Evolutionary conservation across 208 protist genomes (phyloP).

Genomic region (Phytomonas sp.): DNA sequence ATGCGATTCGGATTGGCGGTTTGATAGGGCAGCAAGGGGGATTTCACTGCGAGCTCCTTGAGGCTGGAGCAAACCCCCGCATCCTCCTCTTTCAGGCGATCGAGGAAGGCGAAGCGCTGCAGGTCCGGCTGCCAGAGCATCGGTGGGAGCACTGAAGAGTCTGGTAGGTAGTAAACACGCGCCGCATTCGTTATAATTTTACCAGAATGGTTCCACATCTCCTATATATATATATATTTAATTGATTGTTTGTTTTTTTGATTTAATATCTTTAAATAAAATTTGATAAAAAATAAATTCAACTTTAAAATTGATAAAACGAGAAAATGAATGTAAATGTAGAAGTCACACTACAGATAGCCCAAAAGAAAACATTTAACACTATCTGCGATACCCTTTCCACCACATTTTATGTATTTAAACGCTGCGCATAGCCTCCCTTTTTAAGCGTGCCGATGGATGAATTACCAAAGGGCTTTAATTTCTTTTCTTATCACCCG

Average conservation of each 20-base stretch:
- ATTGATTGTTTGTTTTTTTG: too few relatives aligned
- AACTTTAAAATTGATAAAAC: neutral
- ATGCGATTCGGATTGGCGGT: too few relatives aligned
- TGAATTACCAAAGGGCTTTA: too few relatives aligned
- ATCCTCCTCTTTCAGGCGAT: constrained; percentile 26
- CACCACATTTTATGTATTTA: too few relatives aligned
- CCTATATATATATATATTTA: too few relatives aligned
- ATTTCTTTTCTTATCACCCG: constrained; percentile 28
- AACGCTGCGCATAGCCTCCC: too few relatives aligned
- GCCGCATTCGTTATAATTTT: constrained; percentile 21
- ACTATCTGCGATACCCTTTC: too few relatives aligned
- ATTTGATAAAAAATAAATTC: neutral
- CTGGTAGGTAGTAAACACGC: constrained; percentile 25
- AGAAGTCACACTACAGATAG: constrained; percentile 8
- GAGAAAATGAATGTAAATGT: constrained; percentile 7
- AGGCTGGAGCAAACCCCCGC: constrained; percentile 17
- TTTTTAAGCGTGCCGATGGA: too few relatives aligned
- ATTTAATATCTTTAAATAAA: too few relatives aligned
- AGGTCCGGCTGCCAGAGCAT: constrained; percentile 36
- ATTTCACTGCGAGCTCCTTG: constrained; percentile 14
- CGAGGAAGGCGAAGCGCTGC: constrained; percentile 32
- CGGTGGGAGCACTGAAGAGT: constrained; percentile 17
- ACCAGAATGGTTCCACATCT: constrained; percentile 14
- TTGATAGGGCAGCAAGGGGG: too few relatives aligned
- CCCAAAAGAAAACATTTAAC: too few relatives aligned